Conservation (phyloP, 2,329 filamentous ascomycete species). For the Gliomastix tumulicola region DNA sequence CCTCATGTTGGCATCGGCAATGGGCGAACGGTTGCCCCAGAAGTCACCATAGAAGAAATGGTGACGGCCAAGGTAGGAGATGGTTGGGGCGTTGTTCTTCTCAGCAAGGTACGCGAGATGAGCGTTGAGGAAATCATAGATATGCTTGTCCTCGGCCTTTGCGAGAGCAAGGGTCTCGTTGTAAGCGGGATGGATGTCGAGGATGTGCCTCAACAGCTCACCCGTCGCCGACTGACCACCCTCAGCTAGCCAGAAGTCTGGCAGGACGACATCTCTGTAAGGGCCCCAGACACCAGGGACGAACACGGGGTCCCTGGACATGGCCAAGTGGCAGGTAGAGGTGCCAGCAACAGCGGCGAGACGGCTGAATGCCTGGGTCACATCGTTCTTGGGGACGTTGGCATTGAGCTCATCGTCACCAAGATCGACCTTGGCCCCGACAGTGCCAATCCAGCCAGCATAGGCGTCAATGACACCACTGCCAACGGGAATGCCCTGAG, state of each 20-base stretch:
- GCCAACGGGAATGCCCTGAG: conserved; percentile 82
- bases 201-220: conserved; percentile 86
- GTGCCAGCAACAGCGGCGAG: conserved; percentile 93
- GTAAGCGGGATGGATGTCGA: conserved; percentile 91
- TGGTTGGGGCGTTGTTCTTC: conserved; percentile 61
- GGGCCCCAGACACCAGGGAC: conserved; percentile 96
- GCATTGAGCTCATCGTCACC: conserved; percentile 58
- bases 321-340: conserved; percentile 93
- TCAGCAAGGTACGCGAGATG: conserved; percentile 73
- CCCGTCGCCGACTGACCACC: conserved; percentile 95
- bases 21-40: conserved; percentile 91
- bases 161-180: conserved; percentile 72
- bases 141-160: conserved; percentile 75
- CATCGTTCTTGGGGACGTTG: conserved; percentile 68
- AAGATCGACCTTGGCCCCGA: conserved; percentile 90
- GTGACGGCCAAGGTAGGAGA: conserved; percentile 83
- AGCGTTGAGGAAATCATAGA: conserved; percentile 91
- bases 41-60: conserved; percentile 99
- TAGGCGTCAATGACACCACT: conserved; percentile 98
- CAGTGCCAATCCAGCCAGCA: conserved; percentile 96
- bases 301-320: conserved; percentile 90
- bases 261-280: conserved; percentile 88
- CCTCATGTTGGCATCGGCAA: conserved; percentile 90
- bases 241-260: conserved; percentile 93
- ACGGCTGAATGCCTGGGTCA: conserved; percentile 87